These are phyloP conservation scores for Fusarium sp. DNA, from an alignment of 2,329 filamentous ascomycete genomes.

Conservation along the genomic window DNA sequence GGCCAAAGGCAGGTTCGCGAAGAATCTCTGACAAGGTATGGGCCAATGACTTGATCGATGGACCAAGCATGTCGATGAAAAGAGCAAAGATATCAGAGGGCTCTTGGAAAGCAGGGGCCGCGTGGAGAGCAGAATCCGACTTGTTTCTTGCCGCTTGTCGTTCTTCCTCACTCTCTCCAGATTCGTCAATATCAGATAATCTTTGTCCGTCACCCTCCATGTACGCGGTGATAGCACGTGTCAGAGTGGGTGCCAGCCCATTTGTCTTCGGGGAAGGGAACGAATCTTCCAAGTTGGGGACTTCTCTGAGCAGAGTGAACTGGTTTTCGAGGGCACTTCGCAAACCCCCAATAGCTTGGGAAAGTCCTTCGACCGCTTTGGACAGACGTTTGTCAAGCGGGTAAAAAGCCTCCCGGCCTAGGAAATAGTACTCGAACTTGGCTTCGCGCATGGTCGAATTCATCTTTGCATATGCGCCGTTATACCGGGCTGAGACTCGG, in stretches of 20 bases:
- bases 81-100: conserved; percentile 91
- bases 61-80: conserved; percentile 90
- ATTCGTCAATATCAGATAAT: conserved; percentile 75
- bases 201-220: conserved; percentile 62
- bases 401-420: conserved; percentile 86
- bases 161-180: conserved; percentile 70
- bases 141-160: conserved; percentile 52
- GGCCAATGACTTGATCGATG: conserved; percentile 96
- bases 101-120: conserved; percentile 64
- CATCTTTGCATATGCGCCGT: conserved; percentile 77
- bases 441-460: conserved; percentile 86
- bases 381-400: conserved; percentile 84
- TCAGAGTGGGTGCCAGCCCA: conserved; percentile 47
- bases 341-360: conserved; percentile 91
- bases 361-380: conserved; percentile 86
- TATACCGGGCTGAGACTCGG: conserved; percentile 74
- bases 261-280: conserved; percentile 38
- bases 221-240: conserved; percentile 51
- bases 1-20: conserved; percentile 86
- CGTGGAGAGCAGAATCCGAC: conserved; percentile 52
- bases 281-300: conserved; percentile 46
- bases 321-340: conserved; percentile 92
- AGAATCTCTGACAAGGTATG: conserved; percentile 92
- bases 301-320: conserved; percentile 84
- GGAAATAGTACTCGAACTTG: conserved; percentile 88